Percentiles rank a stretch among this genome's conserved stretches.
Conservation (phyloP, 2,329 filamentous ascomycete genomes). For the Dothidotthia symphoricarpi region DNA sequence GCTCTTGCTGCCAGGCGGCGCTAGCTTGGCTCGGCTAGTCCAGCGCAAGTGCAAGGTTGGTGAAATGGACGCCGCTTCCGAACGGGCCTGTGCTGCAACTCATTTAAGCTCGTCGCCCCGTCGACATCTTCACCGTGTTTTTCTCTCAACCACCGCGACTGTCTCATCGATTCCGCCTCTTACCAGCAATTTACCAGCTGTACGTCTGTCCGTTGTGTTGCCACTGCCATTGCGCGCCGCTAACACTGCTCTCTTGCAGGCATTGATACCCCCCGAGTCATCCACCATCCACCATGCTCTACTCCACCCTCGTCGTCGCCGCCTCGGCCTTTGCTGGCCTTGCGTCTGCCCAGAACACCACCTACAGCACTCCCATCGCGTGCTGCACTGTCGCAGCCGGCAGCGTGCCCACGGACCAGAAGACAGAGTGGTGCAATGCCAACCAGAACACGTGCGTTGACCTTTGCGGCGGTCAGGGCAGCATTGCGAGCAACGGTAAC, state of each 20-base stretch:
- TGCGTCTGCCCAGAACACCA: slow-evolving; percentile 47
- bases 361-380: slow-evolving; percentile 33
- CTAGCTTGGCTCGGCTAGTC: no score
- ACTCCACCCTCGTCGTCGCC: slow-evolving; percentile 48
- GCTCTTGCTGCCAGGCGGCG: no score
- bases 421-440: slow-evolving; percentile 57
- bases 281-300: slow-evolving; percentile 45
- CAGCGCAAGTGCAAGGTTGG: no score
- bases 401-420: slow-evolving; percentile 38
- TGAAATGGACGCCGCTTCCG: no score
- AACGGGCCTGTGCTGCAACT: neutral
- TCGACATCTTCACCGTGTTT: slow-evolving; percentile 2
- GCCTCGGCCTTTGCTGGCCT: slow-evolving; percentile 48
- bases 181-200: slow-evolving; percentile 2
- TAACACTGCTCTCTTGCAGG: slow-evolving; percentile 28
- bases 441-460: slow-evolving; percentile 60
- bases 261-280: slow-evolving; percentile 39
- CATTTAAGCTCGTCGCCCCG: slow-evolving; percentile 11
- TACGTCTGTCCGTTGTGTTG: slow-evolving; percentile 5
- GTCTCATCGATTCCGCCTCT: slow-evolving; percentile 5
- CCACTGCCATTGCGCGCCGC: slow-evolving; percentile 5
- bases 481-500: slow-evolving; percentile 48
- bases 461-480: slow-evolving; percentile 54
- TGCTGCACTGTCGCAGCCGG: slow-evolving; percentile 47
- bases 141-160: slow-evolving; percentile 3